These are phyloP conservation scores for Thielaviopsis euricoi DNA, from an alignment of 2,329 filamentous ascomycete species.

Conservation along the genomic window DNA sequence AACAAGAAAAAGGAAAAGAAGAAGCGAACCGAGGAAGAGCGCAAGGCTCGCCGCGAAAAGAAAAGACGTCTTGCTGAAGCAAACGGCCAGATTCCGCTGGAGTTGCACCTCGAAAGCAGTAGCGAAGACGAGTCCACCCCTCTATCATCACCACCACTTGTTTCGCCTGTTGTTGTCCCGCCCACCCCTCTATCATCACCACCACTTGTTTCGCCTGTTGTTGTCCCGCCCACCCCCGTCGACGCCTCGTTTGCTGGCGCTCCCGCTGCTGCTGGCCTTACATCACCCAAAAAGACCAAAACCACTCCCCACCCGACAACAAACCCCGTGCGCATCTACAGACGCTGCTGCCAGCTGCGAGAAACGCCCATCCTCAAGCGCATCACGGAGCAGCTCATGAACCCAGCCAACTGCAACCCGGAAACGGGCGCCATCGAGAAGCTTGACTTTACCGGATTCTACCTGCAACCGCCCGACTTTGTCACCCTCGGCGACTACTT, in stretches of 20 bases:
- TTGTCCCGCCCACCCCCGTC: not conserved
- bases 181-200: not conserved
- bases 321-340: constrained; percentile 82
- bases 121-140: constrained; percentile 13
- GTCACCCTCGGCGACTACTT: constrained; percentile 85
- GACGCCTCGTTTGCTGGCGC: too few species aligned
- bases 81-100: constrained; percentile 73
- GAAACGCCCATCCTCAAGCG: constrained; percentile 87
- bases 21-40: constrained; percentile 82
- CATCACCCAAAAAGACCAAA: constrained; percentile 32
- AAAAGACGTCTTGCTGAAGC: constrained; percentile 72
- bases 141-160: not conserved
- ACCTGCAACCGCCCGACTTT: constrained; percentile 68
- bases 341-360: constrained; percentile 81
- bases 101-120: constrained; percentile 47
- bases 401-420: constrained; percentile 46
- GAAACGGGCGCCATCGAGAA: constrained; percentile 63
- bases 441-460: constrained; percentile 71
- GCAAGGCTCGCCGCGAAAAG: constrained; percentile 82
- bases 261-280: constrained; percentile 14
- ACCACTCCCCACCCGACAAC: constrained; percentile 48
- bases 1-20: constrained; percentile 83
- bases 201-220: not conserved
- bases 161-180: not conserved
- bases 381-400: constrained; percentile 73